A percentile compares a stretch with the other conserved stretches of the same genome.
Evolutionary conservation across 768 basidiomycete species (phyloP).

Genomic region (Scleroderma citrinum): DNA sequence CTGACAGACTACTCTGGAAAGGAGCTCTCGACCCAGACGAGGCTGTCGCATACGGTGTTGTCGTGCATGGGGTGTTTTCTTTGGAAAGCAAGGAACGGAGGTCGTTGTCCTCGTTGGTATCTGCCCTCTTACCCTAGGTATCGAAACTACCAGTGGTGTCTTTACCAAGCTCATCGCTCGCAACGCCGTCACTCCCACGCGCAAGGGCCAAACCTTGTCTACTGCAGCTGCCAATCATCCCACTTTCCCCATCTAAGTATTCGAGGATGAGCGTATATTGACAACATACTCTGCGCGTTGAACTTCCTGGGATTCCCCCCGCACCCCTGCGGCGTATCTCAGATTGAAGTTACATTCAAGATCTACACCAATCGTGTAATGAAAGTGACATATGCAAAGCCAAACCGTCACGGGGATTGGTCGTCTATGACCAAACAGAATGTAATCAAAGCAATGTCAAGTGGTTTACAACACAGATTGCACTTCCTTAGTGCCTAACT

Average conservation of each 20-base stretch:
- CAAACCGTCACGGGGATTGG: too few species aligned
- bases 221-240: slow-evolving; percentile 90
- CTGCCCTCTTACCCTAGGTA: slow-evolving; percentile 95
- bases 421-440: too few species aligned
- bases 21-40: slow-evolving; percentile 99
- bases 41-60: slow-evolving; percentile 98
- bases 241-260: slow-evolving; percentile 95
- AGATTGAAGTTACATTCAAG: slow-evolving; percentile 96
- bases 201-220: slow-evolving; percentile 92
- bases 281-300: slow-evolving; percentile 98
- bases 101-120: slow-evolving; percentile 96
- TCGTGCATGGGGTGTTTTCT: slow-evolving; percentile 98
- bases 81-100: slow-evolving; percentile 85
- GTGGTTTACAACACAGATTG: too few species aligned
- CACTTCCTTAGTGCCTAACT: too few species aligned
- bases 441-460: too few species aligned
- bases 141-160: slow-evolving; percentile 97
- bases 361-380: slow-evolving; percentile 94
- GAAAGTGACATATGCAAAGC: too few species aligned
- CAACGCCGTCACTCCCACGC: slow-evolving; percentile 97
- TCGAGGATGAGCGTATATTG: slow-evolving; percentile 92
- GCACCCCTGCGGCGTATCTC: slow-evolving; percentile 95
- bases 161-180: slow-evolving; percentile 97
- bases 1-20: slow-evolving; percentile 96
- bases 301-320: slow-evolving; percentile 87